Percentiles rank a stretch among this genome's conserved stretches.
phyloP scores from a whole-genome alignment of 345 rosid genomes.

The Gossypium rotundifolium region DNA sequence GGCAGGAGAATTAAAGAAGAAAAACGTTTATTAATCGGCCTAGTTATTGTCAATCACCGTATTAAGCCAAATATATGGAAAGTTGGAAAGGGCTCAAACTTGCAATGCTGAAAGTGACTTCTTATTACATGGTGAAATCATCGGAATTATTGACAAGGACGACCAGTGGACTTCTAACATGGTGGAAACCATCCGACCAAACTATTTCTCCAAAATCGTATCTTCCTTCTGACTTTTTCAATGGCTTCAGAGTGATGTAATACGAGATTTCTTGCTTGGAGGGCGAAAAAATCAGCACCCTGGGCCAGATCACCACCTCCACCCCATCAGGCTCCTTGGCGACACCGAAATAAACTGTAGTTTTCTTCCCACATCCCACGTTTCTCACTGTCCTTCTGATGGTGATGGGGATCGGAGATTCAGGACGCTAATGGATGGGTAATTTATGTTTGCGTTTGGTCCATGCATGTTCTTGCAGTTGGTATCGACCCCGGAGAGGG shows the following conservation, averaged over 20 bases:
- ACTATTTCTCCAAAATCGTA: conserved; percentile 59
- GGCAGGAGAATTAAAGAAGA: too few species aligned
- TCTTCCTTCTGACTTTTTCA: conserved; percentile 39
- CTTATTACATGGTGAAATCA: not conserved
- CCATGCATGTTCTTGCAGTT: conserved; percentile 16
- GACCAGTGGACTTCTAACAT: conserved; percentile 56
- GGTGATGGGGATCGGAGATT: conserved; percentile 38
- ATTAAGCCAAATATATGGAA: too few species aligned
- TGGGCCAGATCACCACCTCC: conserved; percentile 55
- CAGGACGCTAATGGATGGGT: conserved; percentile 54
- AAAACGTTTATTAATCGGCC: too few species aligned
- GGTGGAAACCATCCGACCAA: conserved; percentile 57
- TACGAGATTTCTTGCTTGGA: conserved; percentile 31
- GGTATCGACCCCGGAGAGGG: conserved; percentile 17
- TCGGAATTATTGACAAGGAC: conserved; percentile 31
- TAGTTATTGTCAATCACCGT: too few species aligned
- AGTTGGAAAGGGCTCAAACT: too few species aligned
- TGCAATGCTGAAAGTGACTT: not conserved
- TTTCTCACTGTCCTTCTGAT: conserved; percentile 46
- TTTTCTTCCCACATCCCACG: conserved; percentile 34
- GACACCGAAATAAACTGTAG: conserved; percentile 29
- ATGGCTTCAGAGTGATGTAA: conserved; percentile 42
- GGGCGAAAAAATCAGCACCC: conserved; percentile 35
- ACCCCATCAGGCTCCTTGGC: conserved; percentile 49
- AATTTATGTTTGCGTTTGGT: conserved; percentile 42